Conservation (phyloP, 306 rosid genomes). For the Prinsepia uniflora region DNA sequence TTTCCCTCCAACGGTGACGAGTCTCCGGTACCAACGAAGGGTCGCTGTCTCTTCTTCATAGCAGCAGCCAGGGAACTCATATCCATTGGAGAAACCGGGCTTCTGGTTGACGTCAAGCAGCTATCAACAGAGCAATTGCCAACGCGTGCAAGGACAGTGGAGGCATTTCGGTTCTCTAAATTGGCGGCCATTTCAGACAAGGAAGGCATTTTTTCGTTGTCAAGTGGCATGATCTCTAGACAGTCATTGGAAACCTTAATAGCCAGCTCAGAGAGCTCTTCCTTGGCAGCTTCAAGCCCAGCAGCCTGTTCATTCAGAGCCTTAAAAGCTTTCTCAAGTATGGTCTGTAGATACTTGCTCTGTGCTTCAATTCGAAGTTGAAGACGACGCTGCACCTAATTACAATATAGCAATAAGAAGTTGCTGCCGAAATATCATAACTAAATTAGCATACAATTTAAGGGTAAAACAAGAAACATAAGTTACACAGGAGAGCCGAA, state of each 20-base stretch:
- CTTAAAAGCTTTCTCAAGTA: conserved; percentile 57
- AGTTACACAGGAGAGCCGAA: not conserved
- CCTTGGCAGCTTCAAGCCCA: conserved; percentile 48
- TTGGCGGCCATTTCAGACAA: conserved; percentile 38
- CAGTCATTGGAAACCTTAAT: conserved; percentile 39
- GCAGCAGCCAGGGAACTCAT: conserved; percentile 28
- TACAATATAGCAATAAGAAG: conserved; percentile 6
- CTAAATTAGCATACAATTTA: not conserved
- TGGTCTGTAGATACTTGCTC: conserved; percentile 51
- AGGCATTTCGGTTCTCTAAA: conserved; percentile 27
- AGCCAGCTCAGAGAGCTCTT: conserved; percentile 52
- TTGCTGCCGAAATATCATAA: not conserved
- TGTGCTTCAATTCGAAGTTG: conserved; percentile 64
- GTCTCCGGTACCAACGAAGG: conserved; percentile 41
- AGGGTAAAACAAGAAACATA: not conserved
- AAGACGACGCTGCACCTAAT: conserved; percentile 55
- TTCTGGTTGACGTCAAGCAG: conserved; percentile 42
- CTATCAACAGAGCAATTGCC: conserved; percentile 46
- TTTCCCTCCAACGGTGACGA: conserved; percentile 38
- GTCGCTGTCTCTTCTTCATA: conserved; percentile 46
- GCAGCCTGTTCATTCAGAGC: conserved; percentile 46
- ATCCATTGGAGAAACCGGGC: conserved; percentile 41
- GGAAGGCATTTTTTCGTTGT: conserved; percentile 29
- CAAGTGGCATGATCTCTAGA: conserved; percentile 33
- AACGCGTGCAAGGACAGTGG: conserved; percentile 27